Base-by-base conservation (phyloP, 352 stramenopile species). In the Pythium brassicae region DNA sequence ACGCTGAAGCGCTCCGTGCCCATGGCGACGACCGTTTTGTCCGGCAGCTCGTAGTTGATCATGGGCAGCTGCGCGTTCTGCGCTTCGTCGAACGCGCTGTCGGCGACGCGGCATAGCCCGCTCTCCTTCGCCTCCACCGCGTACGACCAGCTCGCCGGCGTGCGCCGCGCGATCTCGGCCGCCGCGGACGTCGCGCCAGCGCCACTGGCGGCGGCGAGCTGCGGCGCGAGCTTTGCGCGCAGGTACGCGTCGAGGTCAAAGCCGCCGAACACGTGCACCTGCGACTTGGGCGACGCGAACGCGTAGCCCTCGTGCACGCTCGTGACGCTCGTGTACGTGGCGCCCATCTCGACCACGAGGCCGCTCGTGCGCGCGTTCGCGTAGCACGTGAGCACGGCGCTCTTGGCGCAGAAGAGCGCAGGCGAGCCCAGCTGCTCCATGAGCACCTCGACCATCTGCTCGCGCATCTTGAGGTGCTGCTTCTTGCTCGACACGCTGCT, bases 1-100 rank as follows among this genome's bases (percentile, higher is more conserved):
- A 92, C 85, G 50, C 86, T 89, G 63, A 97, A 97, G 20, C 84
- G 69, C 67, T 97, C 89, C 0, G 84, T 83, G 23, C 87, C 86
- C 43, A 98, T 54, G 17, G 86, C 63, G 19, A 97, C 61, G n/a
- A 90, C 57, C 1, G 78, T 93, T 59, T 90, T 90, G 59, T 93
- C 83, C 1, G 83, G 83, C 46, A 93, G 62, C 53, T 93, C 83
- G 62, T 90, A 93, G 45, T 76, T 78, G 49, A 93, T 92, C 40
- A 84, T 69, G 39, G 82, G 82, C 40, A 92, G 62, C 55, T 89
- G 76, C 4, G 76, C 65, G 62, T 92, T 93, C 61, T 87, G 69
- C 1, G 49, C 74, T 52, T 87, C 83, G 50, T 92, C 77, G 50
- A 93, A 93, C 0, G 68, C 67, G 14, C 72, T 68, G 32, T 93